Percentiles rank a stretch among this genome's conserved stretches.
Evolutionary conservation across 1,284 basidiomycete species (phyloP).

Genomic region (Abortiporus biennis): DNA sequence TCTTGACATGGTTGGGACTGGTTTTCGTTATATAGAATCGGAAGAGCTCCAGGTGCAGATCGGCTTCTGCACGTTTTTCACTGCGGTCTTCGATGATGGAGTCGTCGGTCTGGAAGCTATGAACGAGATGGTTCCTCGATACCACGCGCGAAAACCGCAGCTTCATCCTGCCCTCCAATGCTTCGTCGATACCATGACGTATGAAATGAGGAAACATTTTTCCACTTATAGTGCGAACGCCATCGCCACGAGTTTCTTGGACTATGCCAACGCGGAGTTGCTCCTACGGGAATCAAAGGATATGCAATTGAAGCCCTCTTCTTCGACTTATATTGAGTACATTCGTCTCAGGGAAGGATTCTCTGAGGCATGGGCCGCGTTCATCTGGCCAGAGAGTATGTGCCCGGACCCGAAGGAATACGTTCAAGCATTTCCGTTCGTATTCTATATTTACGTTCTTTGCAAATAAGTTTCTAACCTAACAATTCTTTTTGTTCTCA

Average conservation of each 20-base stretch:
- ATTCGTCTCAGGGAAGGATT: conserved; percentile 9
- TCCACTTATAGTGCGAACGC: conserved; percentile 3
- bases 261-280: conserved; percentile 8
- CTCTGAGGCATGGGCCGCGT: conserved; percentile 5
- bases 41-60: conserved; percentile 3
- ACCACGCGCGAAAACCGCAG: conserved; percentile 1
- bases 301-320: neutral
- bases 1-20: conserved; percentile 6
- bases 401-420: conserved; percentile 5
- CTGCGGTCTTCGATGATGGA: conserved; percentile 7
- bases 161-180: conserved; percentile 6
- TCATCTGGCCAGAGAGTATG: conserved; percentile 6
- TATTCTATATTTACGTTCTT: neutral
- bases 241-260: conserved; percentile 4
- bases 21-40: conserved; percentile 4
- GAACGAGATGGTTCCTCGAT: conserved; percentile 4
- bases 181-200: conserved; percentile 3
- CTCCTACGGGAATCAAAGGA: conserved; percentile 4
- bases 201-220: conserved; percentile 4
- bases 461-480: neutral
- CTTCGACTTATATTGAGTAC: conserved; percentile 5
- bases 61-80: conserved; percentile 8
- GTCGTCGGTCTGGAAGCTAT: conserved; percentile 3
- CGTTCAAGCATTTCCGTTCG: conserved; percentile 7
- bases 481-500: neutral